Conservation (phyloP, 495 filamentous ascomycete species). For the Tuber calosporum region DNA sequence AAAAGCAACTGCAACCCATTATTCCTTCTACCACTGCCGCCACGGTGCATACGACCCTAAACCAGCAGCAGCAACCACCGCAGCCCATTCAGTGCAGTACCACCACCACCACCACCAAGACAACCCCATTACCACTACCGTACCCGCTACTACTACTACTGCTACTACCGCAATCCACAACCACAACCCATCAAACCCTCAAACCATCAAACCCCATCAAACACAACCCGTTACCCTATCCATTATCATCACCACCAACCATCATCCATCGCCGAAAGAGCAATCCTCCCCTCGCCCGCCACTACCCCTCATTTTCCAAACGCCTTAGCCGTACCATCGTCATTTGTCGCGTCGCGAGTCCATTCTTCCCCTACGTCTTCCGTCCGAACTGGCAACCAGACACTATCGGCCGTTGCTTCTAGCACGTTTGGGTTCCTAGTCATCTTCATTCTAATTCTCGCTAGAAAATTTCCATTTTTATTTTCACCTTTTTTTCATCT, state of each 20-base stretch:
- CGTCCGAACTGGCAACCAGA: constrained; percentile 36
- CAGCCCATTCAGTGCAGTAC: neutral
- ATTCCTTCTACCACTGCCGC: constrained; percentile 3
- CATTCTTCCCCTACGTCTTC: constrained; percentile 27
- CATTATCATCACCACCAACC: neutral
- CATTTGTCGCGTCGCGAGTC: constrained; percentile 30
- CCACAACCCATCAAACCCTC: constrained; percentile 6
- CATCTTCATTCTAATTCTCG: constrained; percentile 5
- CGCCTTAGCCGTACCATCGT: constrained; percentile 10
- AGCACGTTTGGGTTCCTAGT: constrained; percentile 37
- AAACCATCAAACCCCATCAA: constrained; percentile 21
- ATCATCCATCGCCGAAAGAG: neutral
- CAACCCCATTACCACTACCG: constrained; percentile 18
- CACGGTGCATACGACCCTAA: neutral
- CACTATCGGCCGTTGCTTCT: constrained; percentile 36
- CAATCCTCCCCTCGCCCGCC: constrained; percentile 6
- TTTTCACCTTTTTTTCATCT: constrained; percentile 29
- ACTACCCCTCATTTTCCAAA: constrained; percentile 20
- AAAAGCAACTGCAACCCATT: neutral
- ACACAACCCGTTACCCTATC: neutral
- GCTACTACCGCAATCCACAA: constrained; percentile 13
- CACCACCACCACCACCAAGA: constrained; percentile 1
- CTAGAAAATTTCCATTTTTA: constrained; percentile 15
- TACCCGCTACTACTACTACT: constrained; percentile 9
- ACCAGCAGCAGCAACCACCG: neutral